Evolutionary conservation across 441 rosid genomes (phyloP).

Genomic region (Biscutella auriculata): DNA sequence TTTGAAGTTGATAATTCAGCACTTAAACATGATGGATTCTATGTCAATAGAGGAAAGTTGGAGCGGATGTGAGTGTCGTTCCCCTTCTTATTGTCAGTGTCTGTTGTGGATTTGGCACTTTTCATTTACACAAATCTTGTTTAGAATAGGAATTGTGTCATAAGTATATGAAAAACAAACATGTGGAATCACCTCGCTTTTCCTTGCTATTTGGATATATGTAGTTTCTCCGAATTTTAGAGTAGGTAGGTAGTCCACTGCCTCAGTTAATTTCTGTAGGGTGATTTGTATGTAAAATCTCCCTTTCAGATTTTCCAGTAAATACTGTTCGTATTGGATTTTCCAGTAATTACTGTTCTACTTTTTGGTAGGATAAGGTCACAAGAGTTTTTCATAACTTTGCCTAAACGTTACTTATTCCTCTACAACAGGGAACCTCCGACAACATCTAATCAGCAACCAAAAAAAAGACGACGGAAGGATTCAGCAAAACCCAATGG

Average conservation of each 20-base stretch:
- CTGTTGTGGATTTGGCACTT: neutral
- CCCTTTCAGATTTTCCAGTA: neutral
- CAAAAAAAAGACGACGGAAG: constrained; percentile 81
- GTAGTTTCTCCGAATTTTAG: neutral
- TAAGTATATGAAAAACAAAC: neutral
- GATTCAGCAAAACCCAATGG: constrained; percentile 37
- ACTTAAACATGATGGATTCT: constrained; percentile 89
- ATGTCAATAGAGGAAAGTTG: constrained; percentile 84
- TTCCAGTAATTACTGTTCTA: no score
- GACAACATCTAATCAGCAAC: constrained; percentile 45
- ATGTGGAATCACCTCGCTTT: neutral
- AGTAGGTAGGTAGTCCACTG: neutral
- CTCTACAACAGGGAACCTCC: constrained; percentile 44
- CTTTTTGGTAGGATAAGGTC: neutral
- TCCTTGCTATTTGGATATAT: neutral
- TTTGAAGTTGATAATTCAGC: constrained; percentile 92
- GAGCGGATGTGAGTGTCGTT: constrained; percentile 68
- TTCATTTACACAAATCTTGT: neutral
- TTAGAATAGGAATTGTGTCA: neutral
- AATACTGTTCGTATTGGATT: neutral
- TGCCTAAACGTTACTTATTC: neutral
- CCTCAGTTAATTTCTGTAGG: neutral
- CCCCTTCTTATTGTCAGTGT: neutral
- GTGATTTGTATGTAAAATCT: neutral
- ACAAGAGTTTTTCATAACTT: neutral